Evolutionary conservation across 192 early-diverging fungal species (phyloP).

Genomic region (Pecoramyces ruminantium): DNA sequence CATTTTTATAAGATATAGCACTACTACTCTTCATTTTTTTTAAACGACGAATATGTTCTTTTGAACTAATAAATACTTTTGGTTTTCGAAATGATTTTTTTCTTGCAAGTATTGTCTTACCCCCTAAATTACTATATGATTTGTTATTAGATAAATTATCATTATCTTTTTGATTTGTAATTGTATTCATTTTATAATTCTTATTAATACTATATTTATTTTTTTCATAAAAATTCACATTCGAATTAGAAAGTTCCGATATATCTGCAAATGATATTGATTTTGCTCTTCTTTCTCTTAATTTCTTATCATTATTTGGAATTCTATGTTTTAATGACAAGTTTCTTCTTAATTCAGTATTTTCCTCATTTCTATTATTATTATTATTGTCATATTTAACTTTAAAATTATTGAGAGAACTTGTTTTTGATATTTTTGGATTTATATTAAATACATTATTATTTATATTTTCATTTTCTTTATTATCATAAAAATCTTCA

Average conservation of each 20-base stretch:
- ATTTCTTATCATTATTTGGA: background rate
- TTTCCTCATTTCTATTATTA: background rate
- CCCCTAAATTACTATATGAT: background rate
- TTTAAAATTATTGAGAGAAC: background rate
- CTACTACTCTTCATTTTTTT: background rate
- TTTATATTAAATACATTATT: background rate
- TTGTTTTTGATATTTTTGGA: background rate
- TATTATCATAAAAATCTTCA: background rate
- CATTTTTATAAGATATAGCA: background rate
- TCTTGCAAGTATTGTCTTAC: background rate
- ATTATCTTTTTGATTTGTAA: background rate
- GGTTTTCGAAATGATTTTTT: background rate
- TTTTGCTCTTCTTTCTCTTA: background rate
- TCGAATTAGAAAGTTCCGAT: background rate
- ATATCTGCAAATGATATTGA: background rate
- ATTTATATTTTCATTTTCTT: background rate
- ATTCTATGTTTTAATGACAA: background rate
- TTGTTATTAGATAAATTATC: background rate
- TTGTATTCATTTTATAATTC: background rate
- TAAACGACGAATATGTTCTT: background rate
- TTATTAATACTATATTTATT: background rate
- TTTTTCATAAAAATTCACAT: background rate
- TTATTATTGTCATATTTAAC: background rate
- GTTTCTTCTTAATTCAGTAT: background rate
- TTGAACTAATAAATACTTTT: background rate